These are phyloP conservation scores for Suhomyces faveliae DNA, from an alignment of 805 yeast species.

Conservation along the genomic window DNA sequence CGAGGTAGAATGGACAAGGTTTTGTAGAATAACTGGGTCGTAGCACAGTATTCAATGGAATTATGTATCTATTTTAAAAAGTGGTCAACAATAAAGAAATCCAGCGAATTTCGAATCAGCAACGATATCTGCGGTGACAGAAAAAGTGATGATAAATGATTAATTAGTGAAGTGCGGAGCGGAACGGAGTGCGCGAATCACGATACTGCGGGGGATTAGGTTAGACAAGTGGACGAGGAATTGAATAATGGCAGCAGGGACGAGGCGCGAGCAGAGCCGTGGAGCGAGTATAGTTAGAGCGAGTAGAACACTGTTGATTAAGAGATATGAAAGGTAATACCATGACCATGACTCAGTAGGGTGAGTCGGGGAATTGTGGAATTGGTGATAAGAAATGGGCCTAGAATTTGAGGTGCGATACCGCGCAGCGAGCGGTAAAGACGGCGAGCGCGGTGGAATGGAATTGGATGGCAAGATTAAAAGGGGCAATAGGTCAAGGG, in stretches of 20 bases:
- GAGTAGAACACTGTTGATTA: too few relatives aligned
- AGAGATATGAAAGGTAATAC: neutral
- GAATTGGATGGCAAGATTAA: too few relatives aligned
- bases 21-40: neutral
- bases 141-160: constrained; percentile 1
- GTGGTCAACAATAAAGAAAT: neutral
- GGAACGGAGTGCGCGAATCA: constrained; percentile 2
- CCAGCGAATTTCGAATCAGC: neutral
- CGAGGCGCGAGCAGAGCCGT: too few relatives aligned
- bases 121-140: neutral
- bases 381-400: neutral
- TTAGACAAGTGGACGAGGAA: too few relatives aligned
- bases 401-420: neutral
- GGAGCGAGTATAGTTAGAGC: neutral
- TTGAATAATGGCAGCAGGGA: neutral
- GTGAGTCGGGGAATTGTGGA: neutral
- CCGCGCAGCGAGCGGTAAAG: neutral
- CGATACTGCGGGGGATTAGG: too few relatives aligned
- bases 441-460: neutral
- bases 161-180: constrained; percentile 1
- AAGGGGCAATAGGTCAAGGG: too few relatives aligned
- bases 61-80: neutral
- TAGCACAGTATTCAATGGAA: neutral
- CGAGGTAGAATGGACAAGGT: neutral
- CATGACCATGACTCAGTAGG: too few relatives aligned